Conservation (phyloP, 352 stramenopile species). For the Phytophthora cryptogea region DNA sequence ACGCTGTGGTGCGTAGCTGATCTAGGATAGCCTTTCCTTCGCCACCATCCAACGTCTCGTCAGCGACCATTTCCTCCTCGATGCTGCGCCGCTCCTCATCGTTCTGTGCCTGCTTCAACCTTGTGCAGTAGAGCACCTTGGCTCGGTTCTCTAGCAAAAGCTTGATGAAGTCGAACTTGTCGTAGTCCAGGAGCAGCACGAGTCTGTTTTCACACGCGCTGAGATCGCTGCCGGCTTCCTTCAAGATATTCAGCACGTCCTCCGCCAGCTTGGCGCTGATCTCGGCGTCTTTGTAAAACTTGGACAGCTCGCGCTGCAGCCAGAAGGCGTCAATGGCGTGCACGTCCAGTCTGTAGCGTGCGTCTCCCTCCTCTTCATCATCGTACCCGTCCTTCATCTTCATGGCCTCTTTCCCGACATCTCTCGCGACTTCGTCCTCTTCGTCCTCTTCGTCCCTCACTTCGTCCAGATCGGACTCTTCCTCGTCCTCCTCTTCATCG, state of each 20-base stretch:
- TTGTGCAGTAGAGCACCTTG: constrained; percentile 97
- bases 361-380: constrained; percentile 68
- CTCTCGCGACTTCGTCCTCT: constrained; percentile 36
- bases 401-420: constrained; percentile 49
- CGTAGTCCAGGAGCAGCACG: constrained; percentile 97
- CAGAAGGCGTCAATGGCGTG: constrained; percentile 99
- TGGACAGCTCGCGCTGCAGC: constrained; percentile 96
- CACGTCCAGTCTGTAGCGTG: constrained; percentile 87
- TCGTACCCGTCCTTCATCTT: constrained; percentile 75
- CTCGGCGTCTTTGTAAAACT: constrained; percentile 96
- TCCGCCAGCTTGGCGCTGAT: constrained; percentile 92
- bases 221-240: constrained; percentile 67
- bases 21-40: constrained; percentile 91
- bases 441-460: constrained; percentile 81
- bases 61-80: constrained; percentile 87
- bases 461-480: constrained; percentile 93
- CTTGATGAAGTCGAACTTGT: constrained; percentile 99
- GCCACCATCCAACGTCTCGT: constrained; percentile 84
- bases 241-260: constrained; percentile 84
- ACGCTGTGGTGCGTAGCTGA: constrained; percentile 88
- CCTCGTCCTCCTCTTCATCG: constrained; percentile 97
- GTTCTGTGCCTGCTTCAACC: constrained; percentile 95
- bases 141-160: constrained; percentile 95
- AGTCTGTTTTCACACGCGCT: constrained; percentile 97
- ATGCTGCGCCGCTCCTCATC: constrained; percentile 91